Evolutionary conservation across 2,329 filamentous ascomycete genomes (phyloP).

Genomic region (Fonsecaea pedrosoi): DNA sequence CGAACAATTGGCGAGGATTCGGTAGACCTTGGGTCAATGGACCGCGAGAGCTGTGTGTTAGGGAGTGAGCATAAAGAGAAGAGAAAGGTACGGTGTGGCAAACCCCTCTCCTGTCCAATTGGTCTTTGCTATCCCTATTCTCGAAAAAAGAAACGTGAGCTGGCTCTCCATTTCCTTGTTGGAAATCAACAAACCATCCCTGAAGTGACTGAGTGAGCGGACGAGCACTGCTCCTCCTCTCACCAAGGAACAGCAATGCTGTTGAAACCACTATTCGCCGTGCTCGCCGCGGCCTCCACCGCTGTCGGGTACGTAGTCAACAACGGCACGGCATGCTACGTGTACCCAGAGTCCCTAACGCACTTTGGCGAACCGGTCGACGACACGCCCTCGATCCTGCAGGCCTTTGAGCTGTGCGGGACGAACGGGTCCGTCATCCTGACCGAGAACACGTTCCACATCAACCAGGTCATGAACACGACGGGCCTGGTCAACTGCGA

Average conservation of each 20-base stretch:
- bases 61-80: neutral
- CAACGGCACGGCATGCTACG: constrained; percentile 22
- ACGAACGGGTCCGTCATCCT: constrained; percentile 68
- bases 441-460: constrained; percentile 51
- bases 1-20: neutral
- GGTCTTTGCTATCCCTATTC: too few species aligned
- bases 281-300: constrained; percentile 1
- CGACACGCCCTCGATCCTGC: constrained; percentile 60
- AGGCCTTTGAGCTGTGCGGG: constrained; percentile 66
- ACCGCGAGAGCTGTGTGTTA: neutral
- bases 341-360: constrained; percentile 24
- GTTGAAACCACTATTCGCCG: neutral
- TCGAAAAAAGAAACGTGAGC: neutral
- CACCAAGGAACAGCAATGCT: neutral
- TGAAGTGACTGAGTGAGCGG: too few species aligned
- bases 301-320: constrained; percentile 21
- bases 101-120: too few species aligned
- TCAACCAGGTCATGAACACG: constrained; percentile 31
- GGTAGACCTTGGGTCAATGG: neutral
- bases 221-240: too few species aligned
- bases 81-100: neutral
- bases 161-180: neutral
- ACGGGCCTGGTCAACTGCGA: constrained; percentile 26
- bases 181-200: neutral
- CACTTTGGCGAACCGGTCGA: constrained; percentile 44